A percentile compares a stretch with the other conserved stretches of the same genome.
Evolutionary conservation across 805 yeast species (phyloP).

Genomic region (Candida maesae): DNA sequence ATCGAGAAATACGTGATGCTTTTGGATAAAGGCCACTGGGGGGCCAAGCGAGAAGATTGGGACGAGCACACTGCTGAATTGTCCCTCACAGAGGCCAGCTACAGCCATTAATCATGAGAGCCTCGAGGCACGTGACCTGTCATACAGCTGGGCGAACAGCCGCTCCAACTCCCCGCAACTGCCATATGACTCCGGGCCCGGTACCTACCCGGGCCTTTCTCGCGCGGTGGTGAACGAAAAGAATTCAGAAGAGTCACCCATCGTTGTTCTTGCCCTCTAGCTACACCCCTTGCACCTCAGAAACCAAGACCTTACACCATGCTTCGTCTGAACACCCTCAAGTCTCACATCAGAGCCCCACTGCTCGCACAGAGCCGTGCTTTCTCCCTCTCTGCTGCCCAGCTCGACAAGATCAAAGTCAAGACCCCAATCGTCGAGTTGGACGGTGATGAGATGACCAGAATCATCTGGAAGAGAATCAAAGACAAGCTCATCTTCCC

Average conservation of each 20-base stretch:
- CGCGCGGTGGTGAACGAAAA: conserved; percentile 1
- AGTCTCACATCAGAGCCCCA: conserved; percentile 16
- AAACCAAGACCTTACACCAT: conserved; percentile 5
- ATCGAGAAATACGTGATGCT: no score
- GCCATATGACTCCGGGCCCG: neutral
- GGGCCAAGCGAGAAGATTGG: no score
- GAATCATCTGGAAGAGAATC: conserved; percentile 92
- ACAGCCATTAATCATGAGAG: no score
- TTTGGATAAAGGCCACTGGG: no score
- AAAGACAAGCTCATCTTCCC: conserved; percentile 83
- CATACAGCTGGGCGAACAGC: neutral
- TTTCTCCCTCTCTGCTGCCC: conserved; percentile 21
- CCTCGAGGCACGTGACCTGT: no score
- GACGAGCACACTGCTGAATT: no score
- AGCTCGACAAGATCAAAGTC: conserved; percentile 60
- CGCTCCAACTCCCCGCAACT: neutral
- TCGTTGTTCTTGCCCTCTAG: neutral
- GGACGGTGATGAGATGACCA: conserved; percentile 98
- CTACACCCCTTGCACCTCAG: neutral
- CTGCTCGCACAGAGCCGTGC: conserved; percentile 13
- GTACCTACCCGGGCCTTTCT: neutral
- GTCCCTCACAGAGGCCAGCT: no score
- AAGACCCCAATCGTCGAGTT: conserved; percentile 89
- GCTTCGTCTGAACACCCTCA: conserved; percentile 21
- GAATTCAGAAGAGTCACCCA: neutral